Conservation (phyloP, 2,329 filamentous ascomycete species). For the Bipolaris gigantea region DNA sequence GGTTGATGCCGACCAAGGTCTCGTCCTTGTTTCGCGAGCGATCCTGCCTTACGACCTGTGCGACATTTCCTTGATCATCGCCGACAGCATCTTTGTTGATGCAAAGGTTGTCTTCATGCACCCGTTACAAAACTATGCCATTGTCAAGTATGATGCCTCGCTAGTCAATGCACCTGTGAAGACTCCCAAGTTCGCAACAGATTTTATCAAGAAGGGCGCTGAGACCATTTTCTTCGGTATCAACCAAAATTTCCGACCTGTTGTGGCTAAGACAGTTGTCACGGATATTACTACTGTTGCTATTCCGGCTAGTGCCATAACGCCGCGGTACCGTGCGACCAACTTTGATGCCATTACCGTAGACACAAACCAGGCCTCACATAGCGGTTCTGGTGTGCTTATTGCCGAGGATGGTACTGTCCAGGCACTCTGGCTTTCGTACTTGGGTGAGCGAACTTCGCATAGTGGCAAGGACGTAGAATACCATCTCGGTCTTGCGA, state of each 20-base stretch:
- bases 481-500: slow-evolving; percentile 91
- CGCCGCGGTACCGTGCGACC: slow-evolving; percentile 89
- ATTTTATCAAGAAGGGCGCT: slow-evolving; percentile 86
- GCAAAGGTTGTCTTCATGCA: slow-evolving; percentile 96
- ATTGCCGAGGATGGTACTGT: slow-evolving; percentile 88
- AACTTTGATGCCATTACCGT: slow-evolving; percentile 97
- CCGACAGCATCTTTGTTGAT: slow-evolving; percentile 91
- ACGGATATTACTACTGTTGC: slow-evolving; percentile 97
- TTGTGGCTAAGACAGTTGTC: slow-evolving; percentile 90
- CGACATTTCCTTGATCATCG: slow-evolving; percentile 94
- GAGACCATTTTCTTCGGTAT: slow-evolving; percentile 98
- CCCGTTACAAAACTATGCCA: slow-evolving; percentile 93
- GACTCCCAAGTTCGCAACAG: slow-evolving; percentile 79
- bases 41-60: slow-evolving; percentile 96
- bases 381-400: slow-evolving; percentile 92
- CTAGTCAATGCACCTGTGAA: slow-evolving; percentile 93
- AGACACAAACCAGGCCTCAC: slow-evolving; percentile 85
- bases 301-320: slow-evolving; percentile 89
- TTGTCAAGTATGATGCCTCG: slow-evolving; percentile 90
- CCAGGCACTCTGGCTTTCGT: slow-evolving; percentile 94
- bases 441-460: slow-evolving; percentile 83
- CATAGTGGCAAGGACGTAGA: slow-evolving; percentile 87
- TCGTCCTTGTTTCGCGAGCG: slow-evolving; percentile 91
- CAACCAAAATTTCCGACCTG: slow-evolving; percentile 91
- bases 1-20: slow-evolving; percentile 93